Evolutionary conservation across 2,329 filamentous ascomycete genomes (phyloP), one percentile per base, ranked within the genome.

Genomic region (Alternaria solani): DNA sequence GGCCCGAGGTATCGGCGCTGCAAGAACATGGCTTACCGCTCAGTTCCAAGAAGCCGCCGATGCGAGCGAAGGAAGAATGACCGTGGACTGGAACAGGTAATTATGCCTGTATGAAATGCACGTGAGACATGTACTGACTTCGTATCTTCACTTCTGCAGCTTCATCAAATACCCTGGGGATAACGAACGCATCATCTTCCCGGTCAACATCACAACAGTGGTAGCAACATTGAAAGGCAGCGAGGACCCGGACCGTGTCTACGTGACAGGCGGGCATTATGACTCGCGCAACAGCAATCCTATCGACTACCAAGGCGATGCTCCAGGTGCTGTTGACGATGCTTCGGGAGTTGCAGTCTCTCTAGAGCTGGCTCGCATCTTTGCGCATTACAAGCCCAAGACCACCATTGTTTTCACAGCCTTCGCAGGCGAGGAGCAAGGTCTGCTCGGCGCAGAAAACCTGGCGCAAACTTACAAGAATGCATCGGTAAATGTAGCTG

Each of bases 371-470:
- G 84, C 84, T 7, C 78, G 85, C 7, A 79, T 86, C 52, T 79
- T 83, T 66, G 81, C 84, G 0, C 79, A 75, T 32, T 78, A 78
- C 30, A 72, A 77, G 42, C 83, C 81, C 1, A 78, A 77, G 54
- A 81, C 83, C 1, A 85, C 83, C 1, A 82, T 87, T 53, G 80
- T 83, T 26, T 86, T 87, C 62, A 83, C 79, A 1, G 84, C 85
- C 5, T 83, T 85, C 7, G 84, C 85, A 0, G 85, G 83, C 14
- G 85, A 87, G 70, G 85, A 87, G 61, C 85, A 87, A 75, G 81
- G 79, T 3, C 79, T 86, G 1, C 82, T 83, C 43, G 85, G 85
- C 1, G 75, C 83, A 3, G 71, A 75, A 8, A 81, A 82, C 70
- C 75, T 86, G 3, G 85, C 85, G 1, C 79, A 82, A 70, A 83